Base-by-base conservation (phyloP, 2,329 filamentous ascomycete species). In the Colletotrichum tropicale region DNA sequence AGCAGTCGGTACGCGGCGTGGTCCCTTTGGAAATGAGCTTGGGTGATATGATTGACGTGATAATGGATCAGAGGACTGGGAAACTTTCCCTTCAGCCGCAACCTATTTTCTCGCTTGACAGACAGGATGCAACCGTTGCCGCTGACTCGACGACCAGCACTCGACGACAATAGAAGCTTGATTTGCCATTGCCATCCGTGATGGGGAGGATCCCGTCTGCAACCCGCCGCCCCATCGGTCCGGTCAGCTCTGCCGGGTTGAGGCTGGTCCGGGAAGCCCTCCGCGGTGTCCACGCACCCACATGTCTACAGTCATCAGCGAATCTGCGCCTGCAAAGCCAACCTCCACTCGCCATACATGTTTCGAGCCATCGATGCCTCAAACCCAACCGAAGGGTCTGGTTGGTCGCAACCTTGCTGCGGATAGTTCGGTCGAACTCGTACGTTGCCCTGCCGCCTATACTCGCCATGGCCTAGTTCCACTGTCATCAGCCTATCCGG, bases 351-450 rank as follows among this genome's bases (percentile, higher is more conserved):
- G 15, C 62, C 62, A 72, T 61, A 48, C 74, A 28, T 69, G 74
- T 76, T 76, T 76, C 74, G 74, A 73, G 64, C 64, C 58, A 60
- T 76, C 70, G 56, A 58, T 76, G 74, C 74, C 64, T 74, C 70
- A 64, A 69, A 65, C 64, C n/a, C 12, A 56, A 34, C 26, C 21
- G 32, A 73, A 12, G 10, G 43, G 13, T 64, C 16, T 24, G 24
- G 30, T 66, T 67, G 55, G 62, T 24, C 26, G 10, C 13, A n/a
- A 52, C 18, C n/a, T 36, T 55, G 38, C 61, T 62, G 70, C 70
- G 56, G 56, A 64, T 32, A 68, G 73, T 75, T 75, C 64, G 64
- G 73, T 75, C 24, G 64, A 75, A 73, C 43, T 73, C 64, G 43
- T 67, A 66, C 38, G 68, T 66, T 56, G 68, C 69, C 55, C 67